Percentiles rank a stretch among this genome's conserved stretches.
These are phyloP conservation scores for Leccinum olivaceopallidum DNA, from an alignment of 768 basidiomycete species.

Conservation along the genomic window DNA sequence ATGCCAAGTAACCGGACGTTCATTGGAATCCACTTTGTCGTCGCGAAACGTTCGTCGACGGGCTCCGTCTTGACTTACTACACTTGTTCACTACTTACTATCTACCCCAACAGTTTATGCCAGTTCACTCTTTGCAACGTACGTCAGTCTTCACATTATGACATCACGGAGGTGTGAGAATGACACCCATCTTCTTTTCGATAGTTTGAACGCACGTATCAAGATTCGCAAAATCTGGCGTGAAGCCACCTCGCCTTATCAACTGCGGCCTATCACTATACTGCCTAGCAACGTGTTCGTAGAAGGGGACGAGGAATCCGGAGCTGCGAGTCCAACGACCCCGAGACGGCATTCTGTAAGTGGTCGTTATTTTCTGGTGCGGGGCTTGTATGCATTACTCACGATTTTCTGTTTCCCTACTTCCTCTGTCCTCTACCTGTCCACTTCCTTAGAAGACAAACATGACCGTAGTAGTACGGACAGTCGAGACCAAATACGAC, in stretches of 20 bases:
- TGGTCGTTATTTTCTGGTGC: neutral
- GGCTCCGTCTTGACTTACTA: neutral
- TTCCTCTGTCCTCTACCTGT: neutral
- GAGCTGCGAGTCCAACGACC: neutral
- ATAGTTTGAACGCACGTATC: constrained; percentile 25
- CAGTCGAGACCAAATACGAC: constrained; percentile 18
- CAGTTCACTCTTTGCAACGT: constrained; percentile 30
- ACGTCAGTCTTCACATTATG: neutral
- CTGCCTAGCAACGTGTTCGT: neutral
- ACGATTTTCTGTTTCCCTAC: neutral
- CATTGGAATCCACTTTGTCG: constrained; percentile 12
- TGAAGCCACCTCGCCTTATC: neutral
- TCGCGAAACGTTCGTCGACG: constrained; percentile 9
- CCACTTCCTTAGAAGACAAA: constrained; percentile 11
- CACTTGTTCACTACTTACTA: neutral
- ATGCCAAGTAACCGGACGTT: constrained; percentile 29
- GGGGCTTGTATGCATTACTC: neutral
- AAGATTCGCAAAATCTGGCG: constrained; percentile 6
- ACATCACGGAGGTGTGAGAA: neutral
- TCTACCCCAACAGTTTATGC: constrained; percentile 19
- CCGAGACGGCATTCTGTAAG: constrained; percentile 3
- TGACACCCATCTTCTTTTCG: too few relatives aligned
- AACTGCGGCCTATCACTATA: constrained; percentile 5
- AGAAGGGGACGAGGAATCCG: neutral
- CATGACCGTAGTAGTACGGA: constrained; percentile 17